These are phyloP conservation scores for Nigrospora osmanthi DNA, from an alignment of 2,329 filamentous ascomycete species.

Conservation along the genomic window DNA sequence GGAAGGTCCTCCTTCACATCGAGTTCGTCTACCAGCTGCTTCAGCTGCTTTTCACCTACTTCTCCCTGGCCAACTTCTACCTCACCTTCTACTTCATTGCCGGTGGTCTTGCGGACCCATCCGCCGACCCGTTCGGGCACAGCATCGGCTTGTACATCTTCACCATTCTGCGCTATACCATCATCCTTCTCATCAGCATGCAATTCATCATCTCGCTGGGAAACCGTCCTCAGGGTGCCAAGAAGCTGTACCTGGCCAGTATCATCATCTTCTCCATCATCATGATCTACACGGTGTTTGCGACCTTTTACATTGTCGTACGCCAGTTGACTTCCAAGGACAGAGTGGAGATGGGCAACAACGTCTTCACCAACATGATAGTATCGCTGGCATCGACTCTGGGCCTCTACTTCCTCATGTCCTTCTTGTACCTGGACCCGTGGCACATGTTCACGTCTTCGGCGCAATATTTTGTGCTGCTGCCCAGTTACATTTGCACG, in stretches of 20 bases:
- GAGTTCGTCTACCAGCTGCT: conserved; percentile 95
- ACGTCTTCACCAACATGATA: conserved; percentile 91
- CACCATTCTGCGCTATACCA: conserved; percentile 74
- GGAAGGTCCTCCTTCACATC: conserved; percentile 87
- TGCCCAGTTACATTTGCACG: conserved; percentile 93
- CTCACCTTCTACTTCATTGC: conserved; percentile 98
- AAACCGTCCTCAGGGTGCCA: conserved; percentile 90
- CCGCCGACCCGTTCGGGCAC: conserved; percentile 86
- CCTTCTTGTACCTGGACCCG: conserved; percentile 90
- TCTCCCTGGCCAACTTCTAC: conserved; percentile 98
- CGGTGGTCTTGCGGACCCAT: conserved; percentile 72
- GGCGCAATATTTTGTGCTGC: conserved; percentile 83
- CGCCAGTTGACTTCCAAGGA: conserved; percentile 57
- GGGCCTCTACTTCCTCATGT: conserved; percentile 94
- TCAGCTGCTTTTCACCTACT: conserved; percentile 90
- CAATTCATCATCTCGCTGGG: conserved; percentile 97
- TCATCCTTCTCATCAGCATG: conserved; percentile 79
- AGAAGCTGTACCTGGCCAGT: conserved; percentile 77
- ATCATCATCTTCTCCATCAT: conserved; percentile 90
- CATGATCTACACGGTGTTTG: conserved; percentile 93
- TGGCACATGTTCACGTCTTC: conserved; percentile 98
- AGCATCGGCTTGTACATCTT: conserved; percentile 80
- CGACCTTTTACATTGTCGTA: conserved; percentile 80
- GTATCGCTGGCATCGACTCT: conserved; percentile 83
- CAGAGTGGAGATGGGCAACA: conserved; percentile 62